Evolutionary conservation across 2,329 filamentous ascomycete species (phyloP).

Genomic region (Sordariomycetes sp.): DNA sequence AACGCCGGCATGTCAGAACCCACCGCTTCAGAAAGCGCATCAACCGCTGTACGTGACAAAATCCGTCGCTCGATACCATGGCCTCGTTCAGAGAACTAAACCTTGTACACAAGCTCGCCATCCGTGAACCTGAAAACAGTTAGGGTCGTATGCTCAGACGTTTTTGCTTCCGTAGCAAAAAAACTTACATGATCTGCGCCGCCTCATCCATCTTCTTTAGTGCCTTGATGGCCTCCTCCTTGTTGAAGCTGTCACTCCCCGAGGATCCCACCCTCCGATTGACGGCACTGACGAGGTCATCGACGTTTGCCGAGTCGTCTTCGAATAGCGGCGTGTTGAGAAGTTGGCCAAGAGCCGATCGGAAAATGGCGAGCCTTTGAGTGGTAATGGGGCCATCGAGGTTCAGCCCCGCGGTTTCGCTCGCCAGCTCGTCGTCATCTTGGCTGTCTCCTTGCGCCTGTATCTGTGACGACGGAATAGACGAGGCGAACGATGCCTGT

Average conservation of each 20-base stretch:
- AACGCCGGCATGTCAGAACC: background rate
- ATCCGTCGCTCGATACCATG: background rate
- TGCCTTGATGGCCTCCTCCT: constrained; percentile 62
- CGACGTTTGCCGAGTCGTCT: constrained; percentile 63
- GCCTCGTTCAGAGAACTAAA: constrained; percentile 25
- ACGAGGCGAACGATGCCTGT: constrained; percentile 62
- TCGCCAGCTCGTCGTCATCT: constrained; percentile 28
- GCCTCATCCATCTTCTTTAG: constrained; percentile 66
- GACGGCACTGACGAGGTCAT: constrained; percentile 63
- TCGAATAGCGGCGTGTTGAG: constrained; percentile 74
- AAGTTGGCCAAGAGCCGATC: constrained; percentile 67
- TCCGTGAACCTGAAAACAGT: constrained; percentile 34
- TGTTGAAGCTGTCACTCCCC: constrained; percentile 48
- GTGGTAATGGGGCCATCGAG: constrained; percentile 38
- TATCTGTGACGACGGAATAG: constrained; percentile 61
- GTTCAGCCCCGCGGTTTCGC: constrained; percentile 24
- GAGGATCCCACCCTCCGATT: constrained; percentile 52
- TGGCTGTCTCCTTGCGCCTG: constrained; percentile 24
- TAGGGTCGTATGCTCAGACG: background rate
- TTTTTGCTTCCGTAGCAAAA: background rate
- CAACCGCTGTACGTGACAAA: background rate
- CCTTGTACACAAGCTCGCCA: constrained; percentile 57
- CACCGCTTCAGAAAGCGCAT: background rate
- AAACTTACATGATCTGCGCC: constrained; percentile 84
- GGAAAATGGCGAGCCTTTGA: constrained; percentile 60